Conservation (phyloP, 2,329 filamentous ascomycete genomes). For the Monilinia laxa region DNA sequence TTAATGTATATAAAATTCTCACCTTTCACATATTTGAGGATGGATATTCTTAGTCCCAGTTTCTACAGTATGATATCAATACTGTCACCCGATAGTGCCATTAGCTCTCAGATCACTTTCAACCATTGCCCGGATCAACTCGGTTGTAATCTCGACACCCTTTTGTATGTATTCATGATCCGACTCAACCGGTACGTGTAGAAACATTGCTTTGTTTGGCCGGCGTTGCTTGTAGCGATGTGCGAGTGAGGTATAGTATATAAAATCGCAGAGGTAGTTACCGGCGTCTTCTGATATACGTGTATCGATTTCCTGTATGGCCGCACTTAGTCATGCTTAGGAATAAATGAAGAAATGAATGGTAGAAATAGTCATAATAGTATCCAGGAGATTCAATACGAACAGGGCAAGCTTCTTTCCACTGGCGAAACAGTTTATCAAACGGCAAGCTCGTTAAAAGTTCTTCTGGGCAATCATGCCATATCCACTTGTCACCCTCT, state of each 20-base stretch:
- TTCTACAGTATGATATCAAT: neutral
- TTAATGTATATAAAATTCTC: neutral
- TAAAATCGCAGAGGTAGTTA: constrained; percentile 75
- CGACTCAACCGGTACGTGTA: constrained; percentile 67
- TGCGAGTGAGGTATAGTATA: constrained; percentile 65
- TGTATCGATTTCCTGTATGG: constrained; percentile 42
- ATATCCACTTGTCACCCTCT: constrained; percentile 51
- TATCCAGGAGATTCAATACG: constrained; percentile 19
- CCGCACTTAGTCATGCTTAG: neutral
- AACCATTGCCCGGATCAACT: constrained; percentile 57
- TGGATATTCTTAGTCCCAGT: neutral
- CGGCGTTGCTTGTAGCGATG: constrained; percentile 51
- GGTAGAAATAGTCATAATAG: constrained; percentile 37
- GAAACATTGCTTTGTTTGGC: constrained; percentile 59
- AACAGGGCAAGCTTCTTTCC: constrained; percentile 55
- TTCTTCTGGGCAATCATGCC: constrained; percentile 55
- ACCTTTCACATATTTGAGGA: neutral
- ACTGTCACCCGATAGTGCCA: neutral
- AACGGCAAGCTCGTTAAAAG: constrained; percentile 58
- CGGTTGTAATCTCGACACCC: constrained; percentile 54
- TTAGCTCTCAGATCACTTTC: constrained; percentile 41
- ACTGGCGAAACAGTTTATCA: constrained; percentile 55
- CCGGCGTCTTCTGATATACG: constrained; percentile 69
- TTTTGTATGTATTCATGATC: constrained; percentile 49
- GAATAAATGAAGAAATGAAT: neutral